Conservation (phyloP, 176 grass and related monocot species). For the Oryza longistaminata region DNA sequence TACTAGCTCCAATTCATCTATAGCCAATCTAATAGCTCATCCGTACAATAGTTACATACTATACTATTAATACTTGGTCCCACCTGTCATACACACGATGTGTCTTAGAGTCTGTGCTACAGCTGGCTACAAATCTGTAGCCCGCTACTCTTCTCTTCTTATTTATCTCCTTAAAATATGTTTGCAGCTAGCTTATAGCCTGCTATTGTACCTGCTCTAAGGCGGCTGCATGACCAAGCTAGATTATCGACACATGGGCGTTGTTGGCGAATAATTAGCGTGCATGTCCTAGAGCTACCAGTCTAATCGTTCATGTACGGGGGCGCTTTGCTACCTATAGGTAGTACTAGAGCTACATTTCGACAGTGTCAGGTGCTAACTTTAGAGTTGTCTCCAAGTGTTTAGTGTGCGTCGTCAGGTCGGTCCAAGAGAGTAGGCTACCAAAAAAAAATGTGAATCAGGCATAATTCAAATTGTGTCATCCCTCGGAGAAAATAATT, state of each 20-base stretch:
- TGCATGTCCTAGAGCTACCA: slow-evolving; percentile 3
- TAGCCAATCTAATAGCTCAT: no score
- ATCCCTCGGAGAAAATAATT: background rate
- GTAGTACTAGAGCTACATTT: background rate
- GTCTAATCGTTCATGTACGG: slow-evolving; percentile 5
- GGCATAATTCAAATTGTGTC: background rate
- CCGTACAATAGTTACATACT: no score
- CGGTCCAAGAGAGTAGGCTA: background rate
- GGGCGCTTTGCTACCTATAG: background rate
- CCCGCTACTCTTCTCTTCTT: no score
- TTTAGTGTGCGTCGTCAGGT: background rate
- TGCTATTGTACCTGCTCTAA: no score
- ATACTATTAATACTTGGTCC: no score
- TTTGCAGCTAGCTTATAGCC: no score
- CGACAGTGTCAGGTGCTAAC: background rate
- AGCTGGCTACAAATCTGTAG: no score
- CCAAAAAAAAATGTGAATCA: background rate
- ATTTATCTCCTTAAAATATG: no score
- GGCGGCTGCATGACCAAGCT: background rate
- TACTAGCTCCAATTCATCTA: no score
- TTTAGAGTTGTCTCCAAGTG: background rate
- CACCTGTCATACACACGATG: no score
- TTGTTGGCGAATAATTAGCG: slow-evolving; percentile 8
- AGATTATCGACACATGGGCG: slow-evolving; percentile 29
- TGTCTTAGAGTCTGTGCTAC: no score